phyloP scores from a whole-genome alignment of 108 stramenopile species.

The Skeletonema costatum region DNA sequence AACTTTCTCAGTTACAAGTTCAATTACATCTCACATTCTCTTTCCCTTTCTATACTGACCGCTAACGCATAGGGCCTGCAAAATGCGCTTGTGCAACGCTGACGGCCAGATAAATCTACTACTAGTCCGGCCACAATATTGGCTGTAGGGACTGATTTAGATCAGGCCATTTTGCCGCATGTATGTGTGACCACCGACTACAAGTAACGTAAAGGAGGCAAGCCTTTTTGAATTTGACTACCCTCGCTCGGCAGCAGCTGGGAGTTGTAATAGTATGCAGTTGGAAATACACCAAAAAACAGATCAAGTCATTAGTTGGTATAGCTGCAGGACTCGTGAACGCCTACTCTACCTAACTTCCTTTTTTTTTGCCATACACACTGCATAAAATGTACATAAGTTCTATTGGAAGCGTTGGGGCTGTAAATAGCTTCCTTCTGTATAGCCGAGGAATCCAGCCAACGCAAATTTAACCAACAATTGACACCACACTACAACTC shows the following conservation, averaged over 20 bases:
- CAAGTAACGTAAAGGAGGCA: constrained; percentile 88
- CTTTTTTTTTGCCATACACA: too few relatives aligned
- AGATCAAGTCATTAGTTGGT: not conserved
- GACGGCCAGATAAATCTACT: constrained; percentile 28
- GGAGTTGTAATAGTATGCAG: constrained; percentile 10
- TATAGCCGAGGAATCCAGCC: not conserved
- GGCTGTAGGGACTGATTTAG: constrained; percentile 86
- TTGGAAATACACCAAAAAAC: not conserved
- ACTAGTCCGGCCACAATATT: constrained; percentile 49
- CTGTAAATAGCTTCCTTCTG: not conserved
- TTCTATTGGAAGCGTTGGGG: not conserved
- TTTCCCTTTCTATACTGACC: too few relatives aligned
- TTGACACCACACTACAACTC: not conserved
- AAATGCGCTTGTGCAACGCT: constrained; percentile 55
- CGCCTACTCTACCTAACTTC: too few relatives aligned
- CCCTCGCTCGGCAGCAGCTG: constrained; percentile 79
- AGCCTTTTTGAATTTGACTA: constrained; percentile 93
- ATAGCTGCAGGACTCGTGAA: not conserved
- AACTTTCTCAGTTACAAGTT: too few relatives aligned
- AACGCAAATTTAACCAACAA: not conserved
- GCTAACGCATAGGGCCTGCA: constrained; percentile 13
- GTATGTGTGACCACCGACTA: constrained; percentile 96
- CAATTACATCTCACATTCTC: too few relatives aligned
- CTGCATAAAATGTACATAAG: not conserved
- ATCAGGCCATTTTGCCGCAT: constrained; percentile 92